phyloP scores from a whole-genome alignment of 495 filamentous ascomycete species.

The Eremomyces bilateralis region DNA sequence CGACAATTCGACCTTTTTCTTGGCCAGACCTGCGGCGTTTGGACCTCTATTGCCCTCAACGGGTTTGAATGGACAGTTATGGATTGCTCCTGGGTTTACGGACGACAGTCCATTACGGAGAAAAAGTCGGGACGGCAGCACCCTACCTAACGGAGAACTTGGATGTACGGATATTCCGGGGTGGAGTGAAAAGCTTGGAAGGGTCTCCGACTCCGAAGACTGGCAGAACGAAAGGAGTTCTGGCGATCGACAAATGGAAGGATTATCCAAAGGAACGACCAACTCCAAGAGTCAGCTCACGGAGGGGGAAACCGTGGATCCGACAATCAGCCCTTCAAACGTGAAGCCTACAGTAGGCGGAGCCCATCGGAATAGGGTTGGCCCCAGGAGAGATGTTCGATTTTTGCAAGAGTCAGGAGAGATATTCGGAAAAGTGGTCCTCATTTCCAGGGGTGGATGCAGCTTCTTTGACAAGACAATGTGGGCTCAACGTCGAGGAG shows the following conservation, averaged over 20 bases:
- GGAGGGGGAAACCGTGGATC: not conserved
- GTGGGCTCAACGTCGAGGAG: conserved; percentile 84
- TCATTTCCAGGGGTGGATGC: conserved; percentile 81
- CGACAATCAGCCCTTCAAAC: not conserved
- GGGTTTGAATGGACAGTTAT: conserved; percentile 66
- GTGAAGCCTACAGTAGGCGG: not conserved
- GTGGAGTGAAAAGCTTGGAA: conserved; percentile 41
- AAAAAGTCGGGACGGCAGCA: conserved; percentile 17
- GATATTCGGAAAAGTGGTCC: conserved; percentile 76
- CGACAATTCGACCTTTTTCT: conserved; percentile 92
- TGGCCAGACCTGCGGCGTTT: conserved; percentile 83
- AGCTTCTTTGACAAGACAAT: conserved; percentile 94
- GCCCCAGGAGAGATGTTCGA: conserved; percentile 65
- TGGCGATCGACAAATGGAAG: not conserved
- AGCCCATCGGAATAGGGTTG: not conserved
- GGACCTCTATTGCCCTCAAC: conserved; percentile 54
- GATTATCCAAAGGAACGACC: not conserved
- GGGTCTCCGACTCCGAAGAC: not conserved
- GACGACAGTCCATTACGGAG: too few relatives aligned
- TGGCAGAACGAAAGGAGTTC: too few relatives aligned
- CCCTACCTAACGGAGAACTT: conserved; percentile 57
- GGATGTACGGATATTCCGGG: conserved; percentile 95
- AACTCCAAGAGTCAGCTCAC: not conserved
- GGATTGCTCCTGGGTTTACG: conserved; percentile 77
- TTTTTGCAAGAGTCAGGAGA: conserved; percentile 86